These are phyloP conservation scores for Pinus albicaulis DNA, from an alignment of 75 land plant genomes.

Conservation along the genomic window DNA sequence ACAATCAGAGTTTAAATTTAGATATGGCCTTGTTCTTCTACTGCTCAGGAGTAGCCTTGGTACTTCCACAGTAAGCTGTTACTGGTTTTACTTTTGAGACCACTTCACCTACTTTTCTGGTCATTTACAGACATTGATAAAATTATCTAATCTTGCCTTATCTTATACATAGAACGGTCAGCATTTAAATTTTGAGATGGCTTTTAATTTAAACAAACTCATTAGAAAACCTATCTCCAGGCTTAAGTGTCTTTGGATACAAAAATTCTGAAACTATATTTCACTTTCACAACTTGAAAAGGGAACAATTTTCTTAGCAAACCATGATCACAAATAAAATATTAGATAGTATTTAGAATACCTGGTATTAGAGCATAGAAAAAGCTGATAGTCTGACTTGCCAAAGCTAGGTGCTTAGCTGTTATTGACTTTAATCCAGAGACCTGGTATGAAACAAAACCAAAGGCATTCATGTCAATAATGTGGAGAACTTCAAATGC, in stretches of 20 bases:
- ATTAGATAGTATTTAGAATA: slow-evolving; percentile 12
- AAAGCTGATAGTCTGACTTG: slow-evolving; percentile 93
- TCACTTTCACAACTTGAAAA: neutral
- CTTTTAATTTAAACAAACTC: neutral
- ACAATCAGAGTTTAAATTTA: too few species aligned
- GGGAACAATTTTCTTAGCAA: neutral
- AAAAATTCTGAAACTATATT: neutral
- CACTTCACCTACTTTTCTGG: too few species aligned
- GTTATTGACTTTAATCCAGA: slow-evolving; percentile 98
- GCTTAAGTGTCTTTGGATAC: neutral
- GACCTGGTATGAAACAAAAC: slow-evolving; percentile 54
- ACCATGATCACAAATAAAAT: neutral
- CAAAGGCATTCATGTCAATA: neutral
- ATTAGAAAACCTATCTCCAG: neutral
- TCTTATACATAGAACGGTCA: too few species aligned
- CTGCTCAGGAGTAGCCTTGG: too few species aligned
- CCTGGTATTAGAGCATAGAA: slow-evolving; percentile 89
- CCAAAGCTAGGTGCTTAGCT: slow-evolving; percentile 94
- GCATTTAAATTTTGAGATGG: too few species aligned
- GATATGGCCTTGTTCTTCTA: too few species aligned
- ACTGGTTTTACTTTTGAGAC: too few species aligned
- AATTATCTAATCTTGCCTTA: too few species aligned
- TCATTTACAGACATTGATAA: too few species aligned
- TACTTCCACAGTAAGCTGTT: too few species aligned
- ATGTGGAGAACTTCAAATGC: neutral